Conservation (phyloP, 345 rosid genomes). For the Ceriops decandra region DNA sequence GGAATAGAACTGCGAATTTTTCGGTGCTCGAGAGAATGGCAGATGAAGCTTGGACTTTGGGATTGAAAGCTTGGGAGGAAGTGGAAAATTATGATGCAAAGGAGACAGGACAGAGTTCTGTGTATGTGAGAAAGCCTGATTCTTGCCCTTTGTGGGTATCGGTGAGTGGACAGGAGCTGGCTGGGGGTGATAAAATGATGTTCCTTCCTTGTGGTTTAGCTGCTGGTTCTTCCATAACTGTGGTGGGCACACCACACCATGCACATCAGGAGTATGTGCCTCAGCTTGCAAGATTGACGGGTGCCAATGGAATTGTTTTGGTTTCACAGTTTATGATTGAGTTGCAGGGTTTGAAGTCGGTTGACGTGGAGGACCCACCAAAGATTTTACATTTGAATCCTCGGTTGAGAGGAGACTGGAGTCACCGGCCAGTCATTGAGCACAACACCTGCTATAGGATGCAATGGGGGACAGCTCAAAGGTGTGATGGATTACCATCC, state of each 20-base stretch:
- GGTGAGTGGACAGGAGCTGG: constrained; percentile 61
- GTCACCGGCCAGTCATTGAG: constrained; percentile 74
- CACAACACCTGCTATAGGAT: constrained; percentile 98
- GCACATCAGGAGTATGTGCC: constrained; percentile 88
- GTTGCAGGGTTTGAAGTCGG: constrained; percentile 84
- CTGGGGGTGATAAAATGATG: constrained; percentile 56
- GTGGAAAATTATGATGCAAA: constrained; percentile 47
- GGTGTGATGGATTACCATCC: constrained; percentile 87
- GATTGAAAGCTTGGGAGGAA: constrained; percentile 90
- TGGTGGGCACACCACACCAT: constrained; percentile 82
- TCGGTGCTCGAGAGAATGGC: constrained; percentile 79
- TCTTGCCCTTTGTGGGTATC: constrained; percentile 89
- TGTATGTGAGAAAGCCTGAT: constrained; percentile 44
- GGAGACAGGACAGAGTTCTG: constrained; percentile 36
- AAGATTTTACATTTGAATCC: constrained; percentile 95
- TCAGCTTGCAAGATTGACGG: constrained; percentile 51
- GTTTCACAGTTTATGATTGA: constrained; percentile 97
- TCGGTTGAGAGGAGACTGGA: constrained; percentile 95
- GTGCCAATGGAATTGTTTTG: constrained; percentile 54
- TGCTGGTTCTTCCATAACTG: constrained; percentile 87
- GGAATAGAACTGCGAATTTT: constrained; percentile 57
- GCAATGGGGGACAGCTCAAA: constrained; percentile 97
- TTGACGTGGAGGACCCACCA: constrained; percentile 94
- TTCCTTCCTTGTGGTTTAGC: constrained; percentile 95
- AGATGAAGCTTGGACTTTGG: constrained; percentile 91